Evolutionary conservation across 2,329 filamentous ascomycete species (phyloP).

Genomic region (Fusarium proliferatum): DNA sequence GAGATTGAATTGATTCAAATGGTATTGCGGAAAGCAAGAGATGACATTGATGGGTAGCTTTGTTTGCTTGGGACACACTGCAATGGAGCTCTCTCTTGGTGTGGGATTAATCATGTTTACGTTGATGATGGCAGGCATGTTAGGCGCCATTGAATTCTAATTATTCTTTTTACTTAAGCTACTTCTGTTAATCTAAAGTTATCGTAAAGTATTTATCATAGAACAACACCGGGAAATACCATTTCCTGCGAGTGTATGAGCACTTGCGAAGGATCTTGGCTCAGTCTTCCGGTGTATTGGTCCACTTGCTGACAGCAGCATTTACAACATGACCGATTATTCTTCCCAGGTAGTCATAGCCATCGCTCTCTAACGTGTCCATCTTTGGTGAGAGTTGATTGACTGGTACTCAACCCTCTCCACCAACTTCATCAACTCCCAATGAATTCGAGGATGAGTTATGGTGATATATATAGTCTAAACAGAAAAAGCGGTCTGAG

Average conservation of each 20-base stretch:
- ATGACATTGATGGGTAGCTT: too few relatives aligned
- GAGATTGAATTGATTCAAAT: too few relatives aligned
- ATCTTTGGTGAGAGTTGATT: not conserved
- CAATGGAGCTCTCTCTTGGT: too few relatives aligned
- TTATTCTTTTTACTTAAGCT: too few relatives aligned
- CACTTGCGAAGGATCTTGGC: not conserved
- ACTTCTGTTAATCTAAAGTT: rapidly evolving
- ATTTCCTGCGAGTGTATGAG: not conserved
- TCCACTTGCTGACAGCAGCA: rapidly evolving
- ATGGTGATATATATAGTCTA: not conserved
- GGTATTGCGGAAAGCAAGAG: too few relatives aligned
- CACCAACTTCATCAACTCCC: not conserved
- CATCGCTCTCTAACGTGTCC: not conserved
- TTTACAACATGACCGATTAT: too few relatives aligned
- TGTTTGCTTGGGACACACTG: too few relatives aligned
- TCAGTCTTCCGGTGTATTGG: not conserved
- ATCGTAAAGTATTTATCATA: rapidly evolving
- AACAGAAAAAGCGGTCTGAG: not conserved
- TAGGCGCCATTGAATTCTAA: too few relatives aligned
- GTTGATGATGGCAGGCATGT: not conserved
- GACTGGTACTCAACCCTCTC: not conserved
- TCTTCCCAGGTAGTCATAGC: not conserved
- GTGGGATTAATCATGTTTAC: too few relatives aligned
- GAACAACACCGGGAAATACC: not conserved
- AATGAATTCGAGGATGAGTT: not conserved